Evolutionary conservation across 441 rosid genomes (phyloP).

Genomic region (Populus tomentosa): DNA sequence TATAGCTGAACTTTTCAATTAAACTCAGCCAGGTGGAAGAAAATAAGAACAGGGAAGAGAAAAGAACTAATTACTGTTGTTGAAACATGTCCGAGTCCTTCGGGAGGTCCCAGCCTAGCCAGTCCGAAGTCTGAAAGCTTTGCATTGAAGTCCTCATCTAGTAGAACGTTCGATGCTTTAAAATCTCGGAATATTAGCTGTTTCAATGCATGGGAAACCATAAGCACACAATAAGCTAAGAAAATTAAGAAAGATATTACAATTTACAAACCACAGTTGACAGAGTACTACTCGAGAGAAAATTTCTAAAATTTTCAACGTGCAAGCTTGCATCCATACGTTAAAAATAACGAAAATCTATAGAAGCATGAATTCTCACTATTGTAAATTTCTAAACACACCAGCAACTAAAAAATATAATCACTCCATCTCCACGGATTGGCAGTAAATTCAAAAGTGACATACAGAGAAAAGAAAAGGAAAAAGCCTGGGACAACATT

Average conservation of each 20-base stretch:
- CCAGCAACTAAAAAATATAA: too few species aligned
- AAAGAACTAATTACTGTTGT: slow-evolving; percentile 57
- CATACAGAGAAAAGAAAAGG: neutral
- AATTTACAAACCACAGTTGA: neutral
- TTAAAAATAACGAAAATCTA: neutral
- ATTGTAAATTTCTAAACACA: neutral
- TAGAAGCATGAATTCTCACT: neutral
- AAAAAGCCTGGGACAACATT: neutral
- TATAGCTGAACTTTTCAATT: too few species aligned
- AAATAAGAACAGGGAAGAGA: neutral
- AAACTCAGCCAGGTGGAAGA: neutral
- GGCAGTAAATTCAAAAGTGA: neutral
- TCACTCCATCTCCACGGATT: neutral
- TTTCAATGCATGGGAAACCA: slow-evolving; percentile 18
- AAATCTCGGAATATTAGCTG: slow-evolving; percentile 93
- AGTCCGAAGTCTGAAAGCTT: slow-evolving; percentile 96
- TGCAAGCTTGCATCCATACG: neutral
- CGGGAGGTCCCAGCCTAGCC: slow-evolving; percentile 90
- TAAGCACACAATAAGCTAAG: neutral
- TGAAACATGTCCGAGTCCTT: slow-evolving; percentile 84
- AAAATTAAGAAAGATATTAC: neutral
- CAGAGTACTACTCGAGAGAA: neutral
- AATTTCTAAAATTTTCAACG: neutral
- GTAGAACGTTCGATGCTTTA: slow-evolving; percentile 79
- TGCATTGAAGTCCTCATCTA: slow-evolving; percentile 77